Base-by-base conservation (phyloP, 2,329 filamentous ascomycete species). In the Pseudogymnoascus sp. region DNA sequence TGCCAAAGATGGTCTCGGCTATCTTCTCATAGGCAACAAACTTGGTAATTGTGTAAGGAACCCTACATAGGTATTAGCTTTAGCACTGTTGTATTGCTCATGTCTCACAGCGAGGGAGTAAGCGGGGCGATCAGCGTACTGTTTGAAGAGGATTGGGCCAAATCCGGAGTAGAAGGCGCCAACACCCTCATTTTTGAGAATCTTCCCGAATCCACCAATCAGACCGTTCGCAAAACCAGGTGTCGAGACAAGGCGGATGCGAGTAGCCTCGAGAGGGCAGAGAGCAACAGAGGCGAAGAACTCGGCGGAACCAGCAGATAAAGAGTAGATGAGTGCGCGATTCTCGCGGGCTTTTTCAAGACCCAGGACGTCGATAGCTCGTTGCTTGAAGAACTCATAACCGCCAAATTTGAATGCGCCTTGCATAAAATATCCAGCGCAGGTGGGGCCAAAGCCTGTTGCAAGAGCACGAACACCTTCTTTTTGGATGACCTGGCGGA, bases 361-460 rank as follows among this genome's bases (percentile, higher is more conserved):
- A 74, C 91, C 91, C 73, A 96, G 79, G 67, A 82, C 66, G 82
- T 91, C 89, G 79, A 96, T 95, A 75, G 82, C 85, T 80, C 93
- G 89, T 82, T 93, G 86, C 88, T 96, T 96, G 88, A 96, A 96
- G 81, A 96, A 88, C 81, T 96, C 91, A 79, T 96, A 96, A 77
- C 91, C 91, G 78, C 91, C 91, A 78, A 95, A 95, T 82, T 96
- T 96, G 84, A 95, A 87, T 72, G 90, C 89, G 76, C 91, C 91
- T 82, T 96, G 91, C 72, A 96, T 87, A 87, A 96, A 96, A 82
- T 96, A 96, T 77, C 91, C 91, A 69, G 91, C 89, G 70, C 87
- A 86, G 75, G 91, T 96, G 73, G 91, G 91, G 71, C 91, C 91
- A 77, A 87, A 84, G 79, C 91, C 91, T 70, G 91, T 96, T 77